phyloP scores from a whole-genome alignment of 176 grass and related monocot species.

The Melocanna baccifera region DNA sequence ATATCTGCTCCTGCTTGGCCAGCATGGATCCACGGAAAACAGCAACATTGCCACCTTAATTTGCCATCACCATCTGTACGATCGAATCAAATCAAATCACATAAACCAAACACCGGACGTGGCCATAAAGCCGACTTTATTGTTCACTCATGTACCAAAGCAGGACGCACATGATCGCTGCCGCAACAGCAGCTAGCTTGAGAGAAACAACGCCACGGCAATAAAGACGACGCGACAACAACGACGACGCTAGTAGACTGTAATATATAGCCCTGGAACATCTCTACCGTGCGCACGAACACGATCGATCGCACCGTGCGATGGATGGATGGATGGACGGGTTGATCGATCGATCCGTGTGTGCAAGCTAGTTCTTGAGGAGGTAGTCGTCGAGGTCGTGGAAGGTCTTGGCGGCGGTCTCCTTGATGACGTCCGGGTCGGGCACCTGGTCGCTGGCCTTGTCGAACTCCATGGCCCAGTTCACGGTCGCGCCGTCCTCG shows the following conservation, averaged over 20 bases:
- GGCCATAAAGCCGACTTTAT: not conserved
- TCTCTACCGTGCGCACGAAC: not conserved
- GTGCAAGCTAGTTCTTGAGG: constrained; percentile 46
- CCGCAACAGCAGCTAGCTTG: not conserved
- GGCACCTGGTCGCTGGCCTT: constrained; percentile 67
- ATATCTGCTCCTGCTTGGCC: not conserved
- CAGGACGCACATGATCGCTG: not conserved
- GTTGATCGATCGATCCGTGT: not conserved
- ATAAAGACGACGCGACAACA: not conserved
- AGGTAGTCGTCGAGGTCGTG: constrained; percentile 80
- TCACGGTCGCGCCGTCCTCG: constrained; percentile 36
- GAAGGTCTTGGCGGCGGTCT: constrained; percentile 66
- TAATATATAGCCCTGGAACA: not conserved
- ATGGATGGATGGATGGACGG: not conserved
- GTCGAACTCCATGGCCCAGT: constrained; percentile 63
- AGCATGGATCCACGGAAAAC: not conserved
- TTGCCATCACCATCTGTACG: not conserved
- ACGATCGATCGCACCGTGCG: not conserved
- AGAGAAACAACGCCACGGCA: not conserved
- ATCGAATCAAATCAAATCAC: not conserved
- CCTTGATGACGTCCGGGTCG: constrained; percentile 65
- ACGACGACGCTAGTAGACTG: not conserved
- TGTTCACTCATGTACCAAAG: not conserved
- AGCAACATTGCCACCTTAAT: not conserved
- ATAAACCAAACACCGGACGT: not conserved